Evolutionary conservation across 2,329 filamentous ascomycete species (phyloP).

Genomic region (Sarocladium brachiariae): DNA sequence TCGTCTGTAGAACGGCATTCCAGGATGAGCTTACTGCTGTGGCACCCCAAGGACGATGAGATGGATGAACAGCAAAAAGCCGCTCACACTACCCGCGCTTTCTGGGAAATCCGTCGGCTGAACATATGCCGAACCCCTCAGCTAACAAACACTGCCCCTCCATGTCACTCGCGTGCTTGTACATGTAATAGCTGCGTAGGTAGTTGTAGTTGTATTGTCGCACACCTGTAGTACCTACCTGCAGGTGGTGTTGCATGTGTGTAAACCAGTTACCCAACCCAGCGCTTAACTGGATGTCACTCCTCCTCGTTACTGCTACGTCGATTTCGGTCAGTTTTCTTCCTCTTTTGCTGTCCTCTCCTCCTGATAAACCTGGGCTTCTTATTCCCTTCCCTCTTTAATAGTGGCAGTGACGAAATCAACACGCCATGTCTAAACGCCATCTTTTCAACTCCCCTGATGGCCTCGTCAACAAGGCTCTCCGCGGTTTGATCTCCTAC

Average conservation of each 20-base stretch:
- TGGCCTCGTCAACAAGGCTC: slow-evolving; percentile 45
- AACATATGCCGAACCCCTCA: too few species aligned
- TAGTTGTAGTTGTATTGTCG: too few species aligned
- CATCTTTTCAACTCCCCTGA: slow-evolving; percentile 47
- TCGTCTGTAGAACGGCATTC: too few species aligned
- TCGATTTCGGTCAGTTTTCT: not conserved
- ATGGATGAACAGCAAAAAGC: too few species aligned
- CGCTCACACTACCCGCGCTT: too few species aligned
- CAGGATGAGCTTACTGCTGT: too few species aligned
- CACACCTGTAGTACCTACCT: not conserved
- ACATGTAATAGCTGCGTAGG: too few species aligned
- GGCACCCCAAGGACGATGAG: too few species aligned
- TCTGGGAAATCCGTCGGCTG: too few species aligned
- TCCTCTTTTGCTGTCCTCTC: not conserved
- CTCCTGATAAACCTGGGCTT: not conserved
- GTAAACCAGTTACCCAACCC: not conserved
- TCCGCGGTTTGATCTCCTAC: slow-evolving; percentile 45
- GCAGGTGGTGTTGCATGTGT: not conserved
- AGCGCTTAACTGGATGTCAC: slow-evolving; percentile 8
- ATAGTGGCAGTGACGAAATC: not conserved
- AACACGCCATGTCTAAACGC: slow-evolving; percentile 39
- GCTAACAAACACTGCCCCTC: too few species aligned
- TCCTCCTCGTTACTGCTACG: not conserved
- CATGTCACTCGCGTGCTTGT: not conserved
- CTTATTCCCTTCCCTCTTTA: not conserved